Evolutionary conservation across 225 moss, liverwort and hornwort genomes (phyloP), one percentile per base, ranked within the genome.

Genomic region (Sphagnum contortum): DNA sequence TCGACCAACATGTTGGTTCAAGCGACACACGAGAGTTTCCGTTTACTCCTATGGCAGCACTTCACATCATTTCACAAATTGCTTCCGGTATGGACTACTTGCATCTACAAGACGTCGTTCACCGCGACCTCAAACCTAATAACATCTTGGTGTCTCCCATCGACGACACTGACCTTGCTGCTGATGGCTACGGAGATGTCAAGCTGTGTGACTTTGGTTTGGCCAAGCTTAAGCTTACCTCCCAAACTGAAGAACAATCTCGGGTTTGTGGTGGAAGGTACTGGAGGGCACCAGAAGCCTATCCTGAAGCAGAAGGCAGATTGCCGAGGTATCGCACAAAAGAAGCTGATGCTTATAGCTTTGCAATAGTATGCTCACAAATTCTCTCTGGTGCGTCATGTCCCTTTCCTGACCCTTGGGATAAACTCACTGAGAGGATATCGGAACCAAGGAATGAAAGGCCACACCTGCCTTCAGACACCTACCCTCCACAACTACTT

Each of bases 271-370:
- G 69, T 9, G 69, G 68, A 44, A 9, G 50, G 12, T 44, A 46
- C 8, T 69, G 74, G 74, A 47, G 13, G 9, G 53, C 74, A 64
- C 64, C 64, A 2, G 69, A 74, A 65, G 69, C 45, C 5, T 45
- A 61, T 2, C 9, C 8, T 44, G 44, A 4, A 44, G 44, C 44
- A 60, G 44, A 60, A 9, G 4, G 55, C 71, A n/a, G n/a, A n/a
- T n/a, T n/a, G n/a, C n/a, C n/a, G n/a, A n/a, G n/a, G n/a, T n/a
- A n/a, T 8, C 53, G 67, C 8, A 66, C 58, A 67, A 71, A 66
- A 67, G 64, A 76, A 50, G 76, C 65, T 7, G 68, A 76, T 50
- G 68, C 12, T 7, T 76, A 76, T 60, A 76, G 61, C 45, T 76
- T 72, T 44, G 72, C 65, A 5, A 64, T 65, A 65, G 6, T 51